Evolutionary conservation across 352 stramenopile genomes (phyloP), one percentile per base, ranked within the genome.

Genomic region (Pythium periplocum): DNA sequence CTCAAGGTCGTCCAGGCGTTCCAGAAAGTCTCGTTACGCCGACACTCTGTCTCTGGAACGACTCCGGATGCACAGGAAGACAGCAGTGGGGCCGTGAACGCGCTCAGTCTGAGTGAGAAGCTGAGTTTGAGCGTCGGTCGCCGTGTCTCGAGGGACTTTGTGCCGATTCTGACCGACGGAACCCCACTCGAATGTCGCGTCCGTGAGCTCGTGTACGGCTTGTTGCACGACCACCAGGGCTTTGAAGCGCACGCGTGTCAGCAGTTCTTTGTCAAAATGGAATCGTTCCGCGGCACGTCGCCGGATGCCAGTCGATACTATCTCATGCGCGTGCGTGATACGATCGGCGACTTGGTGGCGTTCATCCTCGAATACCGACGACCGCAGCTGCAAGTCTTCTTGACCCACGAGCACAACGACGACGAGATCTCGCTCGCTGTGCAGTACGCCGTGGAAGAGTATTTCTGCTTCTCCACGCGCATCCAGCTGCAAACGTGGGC

Each of bases 361-460:
- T 79, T 76, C 47, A 60, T 79, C 7, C n/a, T 69, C 6, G 48
- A 60, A 26, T 75, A 71, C 52, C 60, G 69, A 2, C 37, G 62
- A 3, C 35, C 5, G 17, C 56, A 70, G 32, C 47, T 72, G 0
- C 38, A 11, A 33, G 40, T 53, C 2, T 44, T 48, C 7, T 57
- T 61, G 8, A 35, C 53, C 11, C 10, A 43, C 34, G 11, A n/a
- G 26, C 47, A 64, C 4, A n/a, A 48, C 26, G 41, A 52, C n/a
- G 6, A n/a, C 17, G 12, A 44, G 2, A 33, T 59, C n/a, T 32
- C 49, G 33, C 37, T 48, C 2, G 64, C 64, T n/a, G 64, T 72
- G 35, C 50, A 48, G 2, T 43, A 50, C 33, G 65, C 65, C 2
- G 57, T 69, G 3, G 65, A 73, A 37, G 51, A 61, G 30, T 67